These are phyloP conservation scores for Mariannaea sp. DNA, from an alignment of 2,329 filamentous ascomycete genomes.

Conservation along the genomic window DNA sequence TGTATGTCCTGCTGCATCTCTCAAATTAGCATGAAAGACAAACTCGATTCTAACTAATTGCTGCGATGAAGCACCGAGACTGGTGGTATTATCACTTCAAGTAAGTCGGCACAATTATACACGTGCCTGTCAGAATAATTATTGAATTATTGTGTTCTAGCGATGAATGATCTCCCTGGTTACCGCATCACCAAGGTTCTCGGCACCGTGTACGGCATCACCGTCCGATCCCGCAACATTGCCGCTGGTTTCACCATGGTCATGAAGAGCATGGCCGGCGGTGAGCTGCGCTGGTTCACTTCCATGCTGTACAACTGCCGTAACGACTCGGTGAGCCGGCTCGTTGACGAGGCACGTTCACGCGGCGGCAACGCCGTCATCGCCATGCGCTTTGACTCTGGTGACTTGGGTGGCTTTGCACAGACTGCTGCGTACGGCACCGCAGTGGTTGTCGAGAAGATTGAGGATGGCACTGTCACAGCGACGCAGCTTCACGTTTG, in stretches of 20 bases:
- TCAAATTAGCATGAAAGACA: neutral
- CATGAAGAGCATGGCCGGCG: constrained; percentile 61
- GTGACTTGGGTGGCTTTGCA: constrained; percentile 59
- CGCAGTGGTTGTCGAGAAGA: constrained; percentile 61
- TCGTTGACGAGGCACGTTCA: constrained; percentile 60
- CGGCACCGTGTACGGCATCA: constrained; percentile 62
- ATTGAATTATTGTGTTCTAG: constrained; percentile 32
- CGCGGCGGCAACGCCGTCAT: constrained; percentile 65
- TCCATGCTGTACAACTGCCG: constrained; percentile 62
- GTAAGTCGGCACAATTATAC: constrained; percentile 31
- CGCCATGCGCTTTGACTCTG: constrained; percentile 61
- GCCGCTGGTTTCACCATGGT: constrained; percentile 61
- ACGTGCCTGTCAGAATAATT: too few species aligned
- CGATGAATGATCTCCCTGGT: constrained; percentile 67
- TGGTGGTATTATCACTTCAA: constrained; percentile 63
- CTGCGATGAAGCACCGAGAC: constrained; percentile 56
- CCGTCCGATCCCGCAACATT: constrained; percentile 62
- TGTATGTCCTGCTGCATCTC: neutral
- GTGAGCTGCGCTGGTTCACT: constrained; percentile 64
- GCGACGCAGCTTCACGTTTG: constrained; percentile 41
- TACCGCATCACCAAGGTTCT: constrained; percentile 63
- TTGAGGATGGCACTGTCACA: constrained; percentile 45
- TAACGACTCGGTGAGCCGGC: constrained; percentile 61
- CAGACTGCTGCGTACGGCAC: constrained; percentile 66
- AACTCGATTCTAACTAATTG: constrained; percentile 13